phyloP scores from a whole-genome alignment of 164 flowering plant genomes.

The Magnolia changhungtana region DNA sequence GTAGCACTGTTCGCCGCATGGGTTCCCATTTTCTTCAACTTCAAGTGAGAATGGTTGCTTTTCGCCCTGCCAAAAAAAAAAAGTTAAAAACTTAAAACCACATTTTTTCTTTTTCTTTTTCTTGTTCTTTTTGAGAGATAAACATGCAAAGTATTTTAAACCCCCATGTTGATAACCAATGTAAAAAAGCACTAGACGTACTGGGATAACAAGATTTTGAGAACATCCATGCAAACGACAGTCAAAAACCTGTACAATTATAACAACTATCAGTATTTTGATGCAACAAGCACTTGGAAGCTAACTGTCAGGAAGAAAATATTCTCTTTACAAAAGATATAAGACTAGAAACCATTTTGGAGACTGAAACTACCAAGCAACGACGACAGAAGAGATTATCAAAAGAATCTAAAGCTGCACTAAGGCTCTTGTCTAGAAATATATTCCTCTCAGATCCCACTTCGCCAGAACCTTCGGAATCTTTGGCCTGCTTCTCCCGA shows the following conservation, averaged over 20 bases:
- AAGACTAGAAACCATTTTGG: background rate
- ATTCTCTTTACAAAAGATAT: slow-evolving; percentile 5
- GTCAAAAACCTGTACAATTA: slow-evolving; percentile 66
- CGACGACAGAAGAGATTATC: slow-evolving; percentile 98
- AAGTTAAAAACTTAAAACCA: background rate
- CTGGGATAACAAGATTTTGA: slow-evolving; percentile 65
- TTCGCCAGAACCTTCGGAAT: slow-evolving; percentile 28
- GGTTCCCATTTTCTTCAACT: slow-evolving; percentile 63
- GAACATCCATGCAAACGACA: slow-evolving; percentile 98
- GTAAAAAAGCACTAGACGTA: slow-evolving; percentile 33
- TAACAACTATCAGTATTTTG: slow-evolving; percentile 12
- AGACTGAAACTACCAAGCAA: slow-evolving; percentile 65
- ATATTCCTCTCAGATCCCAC: slow-evolving; percentile 30
- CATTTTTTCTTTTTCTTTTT: too few relatives aligned
- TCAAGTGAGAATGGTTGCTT: slow-evolving; percentile 54
- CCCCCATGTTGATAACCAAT: slow-evolving; percentile 4
- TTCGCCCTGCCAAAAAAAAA: slow-evolving; percentile 62
- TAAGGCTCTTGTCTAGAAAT: slow-evolving; percentile 64
- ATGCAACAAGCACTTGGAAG: background rate
- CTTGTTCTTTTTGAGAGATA: background rate
- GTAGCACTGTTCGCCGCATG: slow-evolving; percentile 84
- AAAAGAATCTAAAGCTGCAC: slow-evolving; percentile 84
- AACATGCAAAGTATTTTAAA: background rate
- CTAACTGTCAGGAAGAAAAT: background rate
- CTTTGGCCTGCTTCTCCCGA: slow-evolving; percentile 21